Conservation (phyloP, 2,329 filamentous ascomycete species). For the Diplodia seriata region DNA sequence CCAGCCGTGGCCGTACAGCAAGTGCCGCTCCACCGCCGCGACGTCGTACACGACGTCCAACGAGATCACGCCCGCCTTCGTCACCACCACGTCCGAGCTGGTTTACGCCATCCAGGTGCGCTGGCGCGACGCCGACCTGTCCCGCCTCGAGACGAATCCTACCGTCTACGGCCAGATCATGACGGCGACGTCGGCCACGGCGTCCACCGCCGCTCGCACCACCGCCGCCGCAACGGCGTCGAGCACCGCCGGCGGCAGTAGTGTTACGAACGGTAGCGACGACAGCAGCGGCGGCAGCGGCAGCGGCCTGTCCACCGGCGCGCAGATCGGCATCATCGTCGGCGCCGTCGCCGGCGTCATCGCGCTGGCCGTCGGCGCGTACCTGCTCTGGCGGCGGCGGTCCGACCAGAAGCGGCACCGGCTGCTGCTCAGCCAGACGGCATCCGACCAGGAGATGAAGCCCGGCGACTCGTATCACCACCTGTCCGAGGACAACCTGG, state of each 20-base stretch:
- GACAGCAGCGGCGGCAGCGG: background rate
- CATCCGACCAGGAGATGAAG: background rate
- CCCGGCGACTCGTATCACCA: background rate
- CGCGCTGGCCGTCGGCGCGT: background rate
- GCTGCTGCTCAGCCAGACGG: background rate
- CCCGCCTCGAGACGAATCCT: slow-evolving; percentile 9
- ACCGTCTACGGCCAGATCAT: slow-evolving; percentile 14
- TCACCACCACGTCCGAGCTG: background rate
- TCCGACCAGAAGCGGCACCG: background rate
- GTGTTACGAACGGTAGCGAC: background rate
- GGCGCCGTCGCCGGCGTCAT: background rate
- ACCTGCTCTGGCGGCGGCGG: slow-evolving; percentile 6
- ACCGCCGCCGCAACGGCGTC: background rate
- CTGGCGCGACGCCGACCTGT: slow-evolving; percentile 14
- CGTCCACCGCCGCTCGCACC: background rate
- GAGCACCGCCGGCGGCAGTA: background rate
- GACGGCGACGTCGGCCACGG: background rate
- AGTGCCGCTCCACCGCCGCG: background rate
- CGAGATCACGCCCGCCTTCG: background rate
- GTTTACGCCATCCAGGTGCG: slow-evolving; percentile 22
- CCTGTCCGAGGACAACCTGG: slow-evolving; percentile 2
- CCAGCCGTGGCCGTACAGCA: slow-evolving; percentile 2
- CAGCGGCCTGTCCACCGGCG: background rate
- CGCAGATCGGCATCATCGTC: slow-evolving; percentile 8
- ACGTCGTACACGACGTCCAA: background rate